These are phyloP conservation scores for Nakazawaea molendinolei DNA, from an alignment of 805 yeast genomes.

Conservation along the genomic window DNA sequence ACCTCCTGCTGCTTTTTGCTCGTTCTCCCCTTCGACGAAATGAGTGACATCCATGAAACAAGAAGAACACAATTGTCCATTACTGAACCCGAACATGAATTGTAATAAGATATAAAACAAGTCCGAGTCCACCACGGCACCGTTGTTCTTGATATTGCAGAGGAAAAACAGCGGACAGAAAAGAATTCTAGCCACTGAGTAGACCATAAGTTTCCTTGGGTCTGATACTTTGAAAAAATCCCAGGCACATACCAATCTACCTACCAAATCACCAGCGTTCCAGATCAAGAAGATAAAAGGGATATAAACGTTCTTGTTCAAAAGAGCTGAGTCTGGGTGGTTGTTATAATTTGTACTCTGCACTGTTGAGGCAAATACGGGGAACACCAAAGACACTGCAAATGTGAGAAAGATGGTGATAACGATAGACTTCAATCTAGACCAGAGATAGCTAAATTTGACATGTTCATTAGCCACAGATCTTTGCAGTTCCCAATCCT, in stretches of 20 bases:
- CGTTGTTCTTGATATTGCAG: conserved; percentile 49
- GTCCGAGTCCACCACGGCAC: conserved; percentile 46
- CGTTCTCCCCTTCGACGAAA: conserved; percentile 52
- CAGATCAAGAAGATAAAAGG: conserved; percentile 80
- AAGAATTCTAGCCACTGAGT: conserved; percentile 47
- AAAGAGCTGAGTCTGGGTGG: conserved; percentile 27
- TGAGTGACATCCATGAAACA: conserved; percentile 72
- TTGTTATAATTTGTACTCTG: conserved; percentile 37
- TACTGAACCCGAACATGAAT: conserved; percentile 75
- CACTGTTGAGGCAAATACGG: conserved; percentile 79
- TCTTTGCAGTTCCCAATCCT: not conserved
- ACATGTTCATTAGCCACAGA: conserved; percentile 35
- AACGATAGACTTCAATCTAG: conserved; percentile 57
- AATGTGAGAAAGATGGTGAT: conserved; percentile 69
- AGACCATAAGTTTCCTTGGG: conserved; percentile 40
- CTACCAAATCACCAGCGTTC: conserved; percentile 85
- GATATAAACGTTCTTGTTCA: conserved; percentile 41
- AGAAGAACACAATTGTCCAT: conserved; percentile 79
- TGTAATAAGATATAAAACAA: conserved; percentile 62
- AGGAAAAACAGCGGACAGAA: conserved; percentile 69
- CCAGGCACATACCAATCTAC: conserved; percentile 62
- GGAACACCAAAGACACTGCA: conserved; percentile 70
- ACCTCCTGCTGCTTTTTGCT: conserved; percentile 91
- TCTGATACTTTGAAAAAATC: conserved; percentile 33
- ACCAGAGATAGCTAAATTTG: conserved; percentile 55